Percentiles rank a stretch among this genome's conserved stretches.
phyloP scores from a whole-genome alignment of 176 grass and related monocot species.

The Alopecurus myosuroides region DNA sequence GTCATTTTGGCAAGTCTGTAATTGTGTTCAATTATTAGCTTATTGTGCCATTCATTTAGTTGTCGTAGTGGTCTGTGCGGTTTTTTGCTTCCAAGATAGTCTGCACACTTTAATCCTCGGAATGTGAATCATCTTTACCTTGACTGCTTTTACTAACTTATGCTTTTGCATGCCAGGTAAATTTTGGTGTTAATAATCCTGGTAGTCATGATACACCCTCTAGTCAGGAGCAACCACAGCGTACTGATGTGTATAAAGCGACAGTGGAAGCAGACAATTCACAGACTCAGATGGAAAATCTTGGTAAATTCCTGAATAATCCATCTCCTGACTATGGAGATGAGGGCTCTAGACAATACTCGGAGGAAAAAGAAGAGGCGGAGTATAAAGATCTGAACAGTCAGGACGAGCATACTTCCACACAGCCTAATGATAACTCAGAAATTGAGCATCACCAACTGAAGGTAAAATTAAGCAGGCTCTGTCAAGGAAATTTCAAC shows the following conservation, averaged over 20 bases:
- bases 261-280: slow-evolving; percentile 22
- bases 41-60: slow-evolving; percentile 1
- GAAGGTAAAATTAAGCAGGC: slow-evolving; percentile 28
- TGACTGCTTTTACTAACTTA: slow-evolving; percentile 5
- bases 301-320: slow-evolving; percentile 24
- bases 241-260: slow-evolving; percentile 39
- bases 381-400: slow-evolving; percentile 43
- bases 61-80: background rate
- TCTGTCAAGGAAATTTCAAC: background rate
- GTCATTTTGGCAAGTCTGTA: background rate
- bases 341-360: slow-evolving; percentile 37
- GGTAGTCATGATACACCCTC: slow-evolving; percentile 60
- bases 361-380: slow-evolving; percentile 30
- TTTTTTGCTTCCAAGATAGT: background rate
- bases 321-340: slow-evolving; percentile 31
- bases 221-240: slow-evolving; percentile 41
- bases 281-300: slow-evolving; percentile 29
- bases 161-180: slow-evolving; percentile 32
- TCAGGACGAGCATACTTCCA: slow-evolving; percentile 28
- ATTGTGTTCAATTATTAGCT: background rate
- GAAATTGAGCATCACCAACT: slow-evolving; percentile 18
- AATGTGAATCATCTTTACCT: background rate
- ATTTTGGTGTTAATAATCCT: slow-evolving; percentile 33
- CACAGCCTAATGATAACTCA: slow-evolving; percentile 35
- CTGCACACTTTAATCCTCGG: slow-evolving; percentile 3